Evolutionary conservation across 129 eudicot species (phyloP).

Genomic region (Sambucus nigra): DNA sequence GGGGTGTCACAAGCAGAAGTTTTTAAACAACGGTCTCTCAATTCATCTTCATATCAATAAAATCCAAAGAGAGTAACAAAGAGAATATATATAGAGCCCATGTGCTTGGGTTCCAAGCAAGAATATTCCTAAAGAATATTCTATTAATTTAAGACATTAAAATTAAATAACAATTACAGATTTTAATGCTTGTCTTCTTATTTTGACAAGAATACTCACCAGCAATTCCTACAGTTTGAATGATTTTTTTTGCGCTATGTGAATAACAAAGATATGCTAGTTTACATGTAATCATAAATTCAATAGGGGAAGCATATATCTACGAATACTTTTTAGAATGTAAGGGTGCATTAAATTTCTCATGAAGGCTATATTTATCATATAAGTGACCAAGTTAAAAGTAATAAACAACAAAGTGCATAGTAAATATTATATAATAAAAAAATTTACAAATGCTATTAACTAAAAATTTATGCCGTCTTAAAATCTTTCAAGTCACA

Average conservation of each 20-base stretch:
- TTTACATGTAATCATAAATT: background rate
- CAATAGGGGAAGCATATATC: background rate
- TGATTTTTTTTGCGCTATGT: background rate
- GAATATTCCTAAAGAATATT: background rate
- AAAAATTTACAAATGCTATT: background rate
- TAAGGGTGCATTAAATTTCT: background rate
- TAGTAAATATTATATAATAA: background rate
- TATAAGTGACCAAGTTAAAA: conserved; percentile 3
- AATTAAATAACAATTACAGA: background rate
- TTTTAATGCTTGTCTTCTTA: background rate
- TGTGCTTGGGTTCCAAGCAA: no score
- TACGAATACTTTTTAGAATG: background rate
- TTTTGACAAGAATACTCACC: background rate
- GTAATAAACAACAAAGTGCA: background rate
- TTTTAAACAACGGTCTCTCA: no score
- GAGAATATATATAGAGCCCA: no score
- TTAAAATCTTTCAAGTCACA: background rate
- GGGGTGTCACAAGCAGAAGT: no score
- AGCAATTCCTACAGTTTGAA: background rate
- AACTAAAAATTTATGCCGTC: conserved; percentile 1
- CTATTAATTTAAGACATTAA: no score
- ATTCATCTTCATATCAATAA: no score
- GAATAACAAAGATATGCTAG: background rate
- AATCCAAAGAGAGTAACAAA: no score
- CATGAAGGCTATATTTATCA: background rate